Base-by-base conservation (phyloP, 495 filamentous ascomycete genomes). In the Penicillium paxilli region DNA sequence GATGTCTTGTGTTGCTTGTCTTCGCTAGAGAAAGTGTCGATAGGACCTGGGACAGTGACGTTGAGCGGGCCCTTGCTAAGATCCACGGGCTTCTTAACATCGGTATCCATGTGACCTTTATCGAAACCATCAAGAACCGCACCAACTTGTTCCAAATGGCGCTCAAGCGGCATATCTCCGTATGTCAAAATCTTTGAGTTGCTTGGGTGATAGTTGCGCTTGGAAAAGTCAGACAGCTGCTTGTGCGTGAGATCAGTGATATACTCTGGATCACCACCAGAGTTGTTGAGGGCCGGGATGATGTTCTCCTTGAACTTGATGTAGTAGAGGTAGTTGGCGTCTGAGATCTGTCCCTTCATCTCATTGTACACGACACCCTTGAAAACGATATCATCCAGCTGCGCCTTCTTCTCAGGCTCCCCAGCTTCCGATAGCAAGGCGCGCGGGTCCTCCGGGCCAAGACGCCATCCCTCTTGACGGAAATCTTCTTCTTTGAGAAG, bases 321-420 rank as follows among this genome's bases (percentile, higher is more conserved):
- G 60, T 96, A 97, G 74, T 87, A 98, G 3, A 98, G 79, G 68
- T 98, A 98, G 62, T 90, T 90, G 12, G 94, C 90, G 69, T 98
- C 94, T 7, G 94, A 98, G 84, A 98, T 96, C 65, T 96, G 91
- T 0, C 94, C 94, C 72, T 98, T 98, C 94, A 98, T 98, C 73
- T 98, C 94, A 64, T 98, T 98, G 71, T 98, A 98, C 20, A 98
- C 94, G 10, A 98, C 94, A 20, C 94, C 94, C 68, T 98, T 98
- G 79, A 98, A 98, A 12, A 97, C 87, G 17, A 98, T 82, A 30
- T 77, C 74, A 19, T 73, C 72, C 23, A 68, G 51, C 24, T 67
- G 57, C 4, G 66, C 58, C 33, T 65, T 61, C 17, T 53, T 45
- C 37, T 67, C 75, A 52, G 68, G 62, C 30, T 71, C 59, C 20